Percentiles rank a stretch among this genome's conserved stretches.
These are phyloP conservation scores for Trichoderma guizhouense DNA, from an alignment of 2,329 filamentous ascomycete genomes.

Conservation along the genomic window DNA sequence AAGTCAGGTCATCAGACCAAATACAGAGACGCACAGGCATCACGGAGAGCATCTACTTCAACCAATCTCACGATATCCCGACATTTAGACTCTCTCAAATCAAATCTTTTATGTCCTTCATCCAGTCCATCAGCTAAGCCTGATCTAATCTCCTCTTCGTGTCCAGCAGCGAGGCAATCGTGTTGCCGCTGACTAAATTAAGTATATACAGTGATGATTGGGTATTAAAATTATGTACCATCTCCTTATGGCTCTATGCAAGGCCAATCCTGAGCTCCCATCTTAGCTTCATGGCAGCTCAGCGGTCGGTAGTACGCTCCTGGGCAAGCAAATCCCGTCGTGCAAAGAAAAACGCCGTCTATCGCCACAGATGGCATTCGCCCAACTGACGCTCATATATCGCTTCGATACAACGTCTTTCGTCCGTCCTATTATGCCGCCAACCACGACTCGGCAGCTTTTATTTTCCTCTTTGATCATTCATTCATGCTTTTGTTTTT, in stretches of 20 bases:
- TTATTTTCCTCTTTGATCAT: not conserved
- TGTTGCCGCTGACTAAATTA: not conserved
- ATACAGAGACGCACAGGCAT: not conserved
- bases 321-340: not conserved
- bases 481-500: conserved; percentile 28
- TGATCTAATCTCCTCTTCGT: not conserved
- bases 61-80: not conserved
- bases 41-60: not conserved
- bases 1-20: not conserved
- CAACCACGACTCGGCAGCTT: not conserved
- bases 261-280: conserved; percentile 16
- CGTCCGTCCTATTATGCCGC: not conserved
- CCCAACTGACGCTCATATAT: not conserved
- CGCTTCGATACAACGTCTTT: not conserved
- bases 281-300: not conserved
- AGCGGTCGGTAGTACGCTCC: not conserved
- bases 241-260: not conserved
- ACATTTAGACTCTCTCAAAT: not conserved
- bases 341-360: conserved; percentile 1
- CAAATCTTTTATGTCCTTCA: not conserved
- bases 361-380: not conserved
- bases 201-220: conserved; percentile 16
- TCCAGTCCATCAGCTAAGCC: not conserved
- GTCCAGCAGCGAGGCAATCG: not conserved
- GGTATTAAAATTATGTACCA: conserved; percentile 17